Evolutionary conservation across 2,329 filamentous ascomycete species (phyloP).

Genomic region (Cytospora piceicola): DNA sequence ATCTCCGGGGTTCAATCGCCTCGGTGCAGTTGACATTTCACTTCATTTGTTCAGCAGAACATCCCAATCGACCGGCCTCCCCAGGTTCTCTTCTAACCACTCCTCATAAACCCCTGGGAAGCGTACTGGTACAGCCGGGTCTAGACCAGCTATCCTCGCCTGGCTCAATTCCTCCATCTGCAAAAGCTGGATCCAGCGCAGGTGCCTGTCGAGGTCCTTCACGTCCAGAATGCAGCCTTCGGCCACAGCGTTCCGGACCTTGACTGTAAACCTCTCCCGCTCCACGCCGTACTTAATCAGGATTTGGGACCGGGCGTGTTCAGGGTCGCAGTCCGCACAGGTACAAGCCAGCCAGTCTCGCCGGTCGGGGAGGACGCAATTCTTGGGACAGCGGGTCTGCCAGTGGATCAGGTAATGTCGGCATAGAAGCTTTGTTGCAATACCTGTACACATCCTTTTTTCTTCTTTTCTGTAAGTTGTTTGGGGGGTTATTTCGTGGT

Average conservation of each 20-base stretch:
- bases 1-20: background rate
- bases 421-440: constrained; percentile 29
- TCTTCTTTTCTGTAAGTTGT: background rate
- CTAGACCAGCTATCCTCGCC: constrained; percentile 14
- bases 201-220: constrained; percentile 20
- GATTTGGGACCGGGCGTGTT: constrained; percentile 24
- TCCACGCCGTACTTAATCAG: constrained; percentile 19
- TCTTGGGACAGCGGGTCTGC: constrained; percentile 26
- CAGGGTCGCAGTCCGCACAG: constrained; percentile 31
- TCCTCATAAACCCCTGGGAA: constrained; percentile 29
- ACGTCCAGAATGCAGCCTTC: constrained; percentile 44
- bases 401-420: constrained; percentile 31
- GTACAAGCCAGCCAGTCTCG: constrained; percentile 28
- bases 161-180: constrained; percentile 26
- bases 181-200: constrained; percentile 8
- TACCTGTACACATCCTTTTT: constrained; percentile 30
- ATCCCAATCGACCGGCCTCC: constrained; percentile 25
- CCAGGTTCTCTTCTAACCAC: constrained; percentile 26
- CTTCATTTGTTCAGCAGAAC: constrained; percentile 21
- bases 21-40: background rate
- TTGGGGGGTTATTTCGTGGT: background rate
- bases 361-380: constrained; percentile 26
- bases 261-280: constrained; percentile 7
- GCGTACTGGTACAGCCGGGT: constrained; percentile 24
- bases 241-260: constrained; percentile 58